Conservation (phyloP, 2,329 filamentous ascomycete genomes). For the Trichophyton mentagrophytes region DNA sequence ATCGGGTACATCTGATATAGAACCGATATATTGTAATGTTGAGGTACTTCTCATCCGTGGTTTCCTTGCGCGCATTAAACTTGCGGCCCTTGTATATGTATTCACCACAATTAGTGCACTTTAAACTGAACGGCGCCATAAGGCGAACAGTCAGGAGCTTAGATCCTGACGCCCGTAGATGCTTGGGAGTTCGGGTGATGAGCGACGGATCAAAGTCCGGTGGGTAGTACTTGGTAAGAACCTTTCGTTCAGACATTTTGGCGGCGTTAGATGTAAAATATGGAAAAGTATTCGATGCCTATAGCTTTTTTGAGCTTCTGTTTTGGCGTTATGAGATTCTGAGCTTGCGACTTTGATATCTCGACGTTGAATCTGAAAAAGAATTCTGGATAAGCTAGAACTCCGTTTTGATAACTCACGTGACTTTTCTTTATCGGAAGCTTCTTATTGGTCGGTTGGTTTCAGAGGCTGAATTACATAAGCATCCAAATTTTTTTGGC, state of each 20-base stretch:
- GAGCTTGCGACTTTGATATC: neutral
- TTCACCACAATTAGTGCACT: slow-evolving; percentile 55
- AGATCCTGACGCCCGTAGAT: slow-evolving; percentile 49
- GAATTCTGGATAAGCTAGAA: too few species aligned
- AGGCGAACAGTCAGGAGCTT: slow-evolving; percentile 76
- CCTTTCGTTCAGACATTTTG: slow-evolving; percentile 74
- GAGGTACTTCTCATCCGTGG: slow-evolving; percentile 79
- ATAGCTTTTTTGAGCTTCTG: neutral
- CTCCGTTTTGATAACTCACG: neutral
- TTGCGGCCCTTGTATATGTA: slow-evolving; percentile 90
- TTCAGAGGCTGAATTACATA: neutral
- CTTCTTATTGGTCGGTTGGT: neutral
- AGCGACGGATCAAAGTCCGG: slow-evolving; percentile 68
- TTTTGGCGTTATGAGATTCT: neutral
- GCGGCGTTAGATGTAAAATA: neutral
- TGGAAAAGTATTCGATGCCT: neutral
- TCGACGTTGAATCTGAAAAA: neutral
- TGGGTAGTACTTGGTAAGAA: slow-evolving; percentile 42
- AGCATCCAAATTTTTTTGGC: neutral
- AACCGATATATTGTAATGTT: slow-evolving; percentile 79
- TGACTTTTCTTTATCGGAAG: neutral
- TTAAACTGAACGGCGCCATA: slow-evolving; percentile 80
- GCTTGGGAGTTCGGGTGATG: slow-evolving; percentile 52
- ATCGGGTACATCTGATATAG: slow-evolving; percentile 81
- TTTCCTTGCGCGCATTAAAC: slow-evolving; percentile 92